Percentiles rank a stretch among this genome's conserved stretches.
phyloP scores from a whole-genome alignment of 2,329 filamentous ascomycete genomes.

The Gremmenia infestans region DNA sequence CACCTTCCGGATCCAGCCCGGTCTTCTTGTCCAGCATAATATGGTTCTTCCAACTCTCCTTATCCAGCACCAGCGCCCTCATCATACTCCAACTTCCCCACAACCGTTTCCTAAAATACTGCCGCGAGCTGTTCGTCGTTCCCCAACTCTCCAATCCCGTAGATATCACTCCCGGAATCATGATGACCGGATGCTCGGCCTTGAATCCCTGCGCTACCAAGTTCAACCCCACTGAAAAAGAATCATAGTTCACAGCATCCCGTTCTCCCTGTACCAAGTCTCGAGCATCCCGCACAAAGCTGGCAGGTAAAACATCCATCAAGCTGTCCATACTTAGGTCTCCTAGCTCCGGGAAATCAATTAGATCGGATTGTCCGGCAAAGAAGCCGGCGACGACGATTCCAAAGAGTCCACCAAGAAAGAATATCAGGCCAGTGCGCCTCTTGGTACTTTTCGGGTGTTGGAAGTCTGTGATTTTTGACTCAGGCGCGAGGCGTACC shows the following conservation, averaged over 20 bases:
- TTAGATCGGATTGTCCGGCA: conserved; percentile 81
- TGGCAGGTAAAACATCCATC: conserved; percentile 81
- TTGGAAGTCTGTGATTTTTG: conserved; percentile 35
- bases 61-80: conserved; percentile 87
- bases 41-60: conserved; percentile 90
- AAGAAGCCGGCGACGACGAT: conserved; percentile 87
- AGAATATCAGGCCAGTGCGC: conserved; percentile 76
- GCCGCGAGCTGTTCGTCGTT: conserved; percentile 75
- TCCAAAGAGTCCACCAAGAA: conserved; percentile 84
- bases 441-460: conserved; percentile 41
- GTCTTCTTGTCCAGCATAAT: conserved; percentile 94
- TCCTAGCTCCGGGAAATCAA: conserved; percentile 66
- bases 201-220: conserved; percentile 73
- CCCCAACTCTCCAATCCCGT: conserved; percentile 97
- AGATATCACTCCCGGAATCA: conserved; percentile 97
- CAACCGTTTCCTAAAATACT: conserved; percentile 88
- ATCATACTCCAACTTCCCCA: conserved; percentile 99
- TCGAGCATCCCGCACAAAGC: conserved; percentile 78
- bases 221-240: conserved; percentile 85
- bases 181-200: conserved; percentile 85
- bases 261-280: conserved; percentile 84
- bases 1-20: conserved; percentile 78
- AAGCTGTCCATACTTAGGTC: conserved; percentile 80
- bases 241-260: conserved; percentile 85
- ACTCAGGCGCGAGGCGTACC: conserved; percentile 46